Conservation (phyloP, 2,329 filamentous ascomycete genomes). For the Claviceps monticola region DNA sequence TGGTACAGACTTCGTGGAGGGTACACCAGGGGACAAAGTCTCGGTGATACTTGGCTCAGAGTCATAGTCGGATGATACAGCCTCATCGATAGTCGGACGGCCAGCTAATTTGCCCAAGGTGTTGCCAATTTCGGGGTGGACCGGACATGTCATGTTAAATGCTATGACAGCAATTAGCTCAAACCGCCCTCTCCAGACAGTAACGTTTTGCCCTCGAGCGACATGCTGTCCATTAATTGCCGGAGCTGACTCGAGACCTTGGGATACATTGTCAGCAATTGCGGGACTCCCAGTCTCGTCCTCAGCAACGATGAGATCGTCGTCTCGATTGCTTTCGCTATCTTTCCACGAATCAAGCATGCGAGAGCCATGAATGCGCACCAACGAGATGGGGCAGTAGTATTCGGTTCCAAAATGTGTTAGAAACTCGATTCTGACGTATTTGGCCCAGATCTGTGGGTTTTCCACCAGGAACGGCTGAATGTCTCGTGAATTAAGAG, state of each 20-base stretch:
- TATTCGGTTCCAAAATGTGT: slow-evolving; percentile 93
- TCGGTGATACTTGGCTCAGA: background rate
- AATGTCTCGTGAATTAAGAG: slow-evolving; percentile 81
- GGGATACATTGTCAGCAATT: background rate
- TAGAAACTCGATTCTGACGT: slow-evolving; percentile 80
- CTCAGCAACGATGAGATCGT: slow-evolving; percentile 34
- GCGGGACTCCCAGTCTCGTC: slow-evolving; percentile 8
- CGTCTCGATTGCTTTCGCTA: slow-evolving; percentile 54
- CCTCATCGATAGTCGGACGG: background rate
- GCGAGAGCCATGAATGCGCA: slow-evolving; percentile 89
- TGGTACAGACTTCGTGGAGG: background rate
- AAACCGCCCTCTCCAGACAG: background rate
- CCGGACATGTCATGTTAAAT: slow-evolving; percentile 1
- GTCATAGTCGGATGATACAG: background rate
- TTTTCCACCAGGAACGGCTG: slow-evolving; percentile 92
- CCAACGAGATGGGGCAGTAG: slow-evolving; percentile 82
- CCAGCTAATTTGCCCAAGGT: background rate
- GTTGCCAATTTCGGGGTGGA: background rate
- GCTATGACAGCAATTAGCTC: background rate
- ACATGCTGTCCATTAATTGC: background rate
- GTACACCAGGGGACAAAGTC: background rate
- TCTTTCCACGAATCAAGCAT: slow-evolving; percentile 91
- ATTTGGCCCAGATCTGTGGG: slow-evolving; percentile 89
- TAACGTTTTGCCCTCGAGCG: background rate
- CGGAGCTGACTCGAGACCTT: background rate